phyloP scores from a whole-genome alignment of 176 grass and related monocot species.

The Aegilops sharonensis region DNA sequence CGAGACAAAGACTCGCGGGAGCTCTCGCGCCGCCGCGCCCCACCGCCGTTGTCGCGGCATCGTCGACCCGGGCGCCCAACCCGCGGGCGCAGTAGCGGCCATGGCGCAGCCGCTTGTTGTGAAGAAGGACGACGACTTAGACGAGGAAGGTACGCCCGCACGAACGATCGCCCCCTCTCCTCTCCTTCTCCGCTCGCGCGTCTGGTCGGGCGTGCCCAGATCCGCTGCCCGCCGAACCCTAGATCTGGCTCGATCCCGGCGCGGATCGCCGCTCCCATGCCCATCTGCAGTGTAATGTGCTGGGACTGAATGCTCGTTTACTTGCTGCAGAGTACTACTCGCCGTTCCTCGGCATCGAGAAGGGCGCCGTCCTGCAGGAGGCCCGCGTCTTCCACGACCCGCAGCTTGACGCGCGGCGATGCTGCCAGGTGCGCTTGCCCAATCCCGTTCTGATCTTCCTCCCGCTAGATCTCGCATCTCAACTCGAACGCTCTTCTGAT shows the following conservation, averaged over 20 bases:
- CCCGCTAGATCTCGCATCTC: constrained; percentile 1
- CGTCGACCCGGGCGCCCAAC: neutral
- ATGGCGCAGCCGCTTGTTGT: constrained; percentile 89
- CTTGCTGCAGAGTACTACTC: constrained; percentile 77
- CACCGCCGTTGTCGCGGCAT: neutral
- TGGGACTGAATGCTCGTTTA: constrained; percentile 15
- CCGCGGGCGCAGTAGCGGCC: constrained; percentile 20
- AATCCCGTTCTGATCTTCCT: neutral
- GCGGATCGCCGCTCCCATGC: neutral
- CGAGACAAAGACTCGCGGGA: neutral
- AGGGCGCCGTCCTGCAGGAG: constrained; percentile 97
- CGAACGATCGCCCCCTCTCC: neutral
- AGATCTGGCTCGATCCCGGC: constrained; percentile 15
- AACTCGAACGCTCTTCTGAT: neutral
- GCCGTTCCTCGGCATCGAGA: constrained; percentile 96
- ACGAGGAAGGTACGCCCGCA: constrained; percentile 73
- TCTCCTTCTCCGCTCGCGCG: neutral
- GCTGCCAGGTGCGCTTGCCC: constrained; percentile 72
- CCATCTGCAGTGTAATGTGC: neutral
- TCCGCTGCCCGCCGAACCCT: neutral
- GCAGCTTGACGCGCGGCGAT: constrained; percentile 86
- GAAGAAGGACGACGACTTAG: constrained; percentile 97
- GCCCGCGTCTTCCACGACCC: constrained; percentile 94
- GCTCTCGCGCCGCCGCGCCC: neutral
- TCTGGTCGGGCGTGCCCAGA: neutral